Evolutionary conservation across 495 filamentous ascomycete genomes (phyloP), one percentile per base, ranked within the genome.

Genomic region (Pyronema omphalodes): DNA sequence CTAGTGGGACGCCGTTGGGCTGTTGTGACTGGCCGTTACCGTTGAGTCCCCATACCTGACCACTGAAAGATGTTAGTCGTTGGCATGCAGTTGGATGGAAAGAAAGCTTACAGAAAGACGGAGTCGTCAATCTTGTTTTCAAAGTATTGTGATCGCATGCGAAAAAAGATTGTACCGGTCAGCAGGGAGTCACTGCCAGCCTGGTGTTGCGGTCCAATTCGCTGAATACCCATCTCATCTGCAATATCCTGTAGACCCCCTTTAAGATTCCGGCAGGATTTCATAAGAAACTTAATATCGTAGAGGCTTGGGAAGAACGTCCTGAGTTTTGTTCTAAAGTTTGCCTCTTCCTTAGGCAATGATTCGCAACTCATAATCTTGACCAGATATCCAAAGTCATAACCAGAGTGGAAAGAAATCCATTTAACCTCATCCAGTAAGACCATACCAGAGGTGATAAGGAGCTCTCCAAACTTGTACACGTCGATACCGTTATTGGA

Each of bases 391-490:
- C 86, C 91, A 69, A 98, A 94, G 70, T 98, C 91, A 70, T 98
- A 98, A 46, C 91, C 91, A n/a, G 85, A 88, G 67, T 98, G 91
- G 69, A 96, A 96, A 15, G 86, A 93, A 35, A 98, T 82, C 91
- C 91, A 98, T 62, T 82, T 78, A 12, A 95, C 83, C 49, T 94
- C 80, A 37, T 89, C 83, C 48, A 82, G 72, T 60, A 91, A 79
- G n/a, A 91, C 85, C 34, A 98, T 72, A 7, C 91, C 91, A 11
- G 91, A 96, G 54, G 80, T 86, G 50, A 93, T 88, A 49, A 98
- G 73, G 14, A 93, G 73, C 11, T 89, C 76, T 6, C 86, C 91
- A 63, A 98, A 96, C 52, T 86, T 80, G 29, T 77, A 74, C 0
- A 86, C 86, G 55, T 93, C 86, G 59, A 98, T 96, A n/a, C 91